phyloP scores from a whole-genome alignment of 176 grass and related monocot species.

The Echinochloa phyllopogon region DNA sequence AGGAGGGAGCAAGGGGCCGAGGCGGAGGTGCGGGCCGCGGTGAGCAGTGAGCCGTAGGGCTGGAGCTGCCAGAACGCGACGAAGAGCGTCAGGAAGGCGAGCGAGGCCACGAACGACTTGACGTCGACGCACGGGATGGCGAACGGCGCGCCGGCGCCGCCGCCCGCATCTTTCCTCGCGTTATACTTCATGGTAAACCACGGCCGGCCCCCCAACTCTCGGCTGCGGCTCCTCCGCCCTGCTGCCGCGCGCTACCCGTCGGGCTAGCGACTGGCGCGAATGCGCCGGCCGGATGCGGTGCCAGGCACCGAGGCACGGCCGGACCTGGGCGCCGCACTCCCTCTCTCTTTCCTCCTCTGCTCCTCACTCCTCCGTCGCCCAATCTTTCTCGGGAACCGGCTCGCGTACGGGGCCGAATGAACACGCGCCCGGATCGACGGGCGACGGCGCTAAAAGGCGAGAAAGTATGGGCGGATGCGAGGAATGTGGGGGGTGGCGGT shows the following conservation, averaged over 20 bases:
- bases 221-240: neutral
- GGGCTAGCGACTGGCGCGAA: neutral
- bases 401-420: neutral
- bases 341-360: neutral
- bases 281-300: neutral
- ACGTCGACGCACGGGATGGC: constrained; percentile 73
- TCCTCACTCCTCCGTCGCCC: neutral
- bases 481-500: constrained; percentile 8
- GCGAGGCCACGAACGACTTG: constrained; percentile 68
- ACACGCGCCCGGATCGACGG: neutral
- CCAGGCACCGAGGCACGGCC: neutral
- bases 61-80: constrained; percentile 87
- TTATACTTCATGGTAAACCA: constrained; percentile 50
- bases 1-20: constrained; percentile 17
- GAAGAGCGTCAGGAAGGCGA: constrained; percentile 75
- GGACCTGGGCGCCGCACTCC: neutral
- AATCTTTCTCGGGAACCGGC: constrained; percentile 28
- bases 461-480: neutral
- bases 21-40: constrained; percentile 45
- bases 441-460: neutral
- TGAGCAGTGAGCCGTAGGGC: constrained; percentile 69
- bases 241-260: neutral
- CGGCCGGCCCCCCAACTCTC: too few relatives aligned
- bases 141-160: constrained; percentile 41
- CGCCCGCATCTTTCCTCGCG: constrained; percentile 53